Conservation (phyloP, 495 filamentous ascomycete species). For the Neurospora tetraspora region DNA sequence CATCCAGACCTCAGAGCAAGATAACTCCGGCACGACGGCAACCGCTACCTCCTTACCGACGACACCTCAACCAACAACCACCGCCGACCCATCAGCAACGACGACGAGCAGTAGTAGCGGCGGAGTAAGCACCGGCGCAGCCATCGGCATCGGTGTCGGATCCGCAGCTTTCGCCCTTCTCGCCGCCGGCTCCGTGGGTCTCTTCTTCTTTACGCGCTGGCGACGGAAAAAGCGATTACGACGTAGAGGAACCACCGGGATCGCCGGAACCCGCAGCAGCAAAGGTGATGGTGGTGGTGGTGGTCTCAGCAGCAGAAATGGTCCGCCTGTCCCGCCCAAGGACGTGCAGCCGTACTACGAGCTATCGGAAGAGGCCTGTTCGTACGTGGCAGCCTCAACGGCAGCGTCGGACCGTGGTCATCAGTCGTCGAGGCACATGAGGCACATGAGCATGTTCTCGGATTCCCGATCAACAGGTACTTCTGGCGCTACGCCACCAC, state of each 20-base stretch:
- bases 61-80: not conserved
- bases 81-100: not conserved
- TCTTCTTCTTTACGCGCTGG: slow-evolving; percentile 15
- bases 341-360: slow-evolving; percentile 13
- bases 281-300: not conserved
- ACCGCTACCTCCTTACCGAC: not conserved
- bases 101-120: not conserved
- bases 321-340: slow-evolving; percentile 19
- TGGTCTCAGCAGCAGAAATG: not conserved
- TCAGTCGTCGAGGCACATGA: not conserved
- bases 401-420: not conserved
- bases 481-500: not conserved
- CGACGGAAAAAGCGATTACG: slow-evolving; percentile 7
- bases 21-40: not conserved
- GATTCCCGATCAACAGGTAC: not conserved
- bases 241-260: not conserved
- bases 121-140: slow-evolving; percentile 15
- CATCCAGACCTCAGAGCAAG: not conserved
- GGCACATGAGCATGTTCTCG: slow-evolving; percentile 1
- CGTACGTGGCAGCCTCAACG: not conserved
- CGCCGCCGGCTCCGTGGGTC: slow-evolving; percentile 4
- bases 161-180: slow-evolving; percentile 14
- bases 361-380: slow-evolving; percentile 8
- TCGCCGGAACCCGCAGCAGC: not conserved
- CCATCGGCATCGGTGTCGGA: slow-evolving; percentile 21